Conservation (phyloP, 345 rosid genomes). For the Raphanus sativus region DNA sequence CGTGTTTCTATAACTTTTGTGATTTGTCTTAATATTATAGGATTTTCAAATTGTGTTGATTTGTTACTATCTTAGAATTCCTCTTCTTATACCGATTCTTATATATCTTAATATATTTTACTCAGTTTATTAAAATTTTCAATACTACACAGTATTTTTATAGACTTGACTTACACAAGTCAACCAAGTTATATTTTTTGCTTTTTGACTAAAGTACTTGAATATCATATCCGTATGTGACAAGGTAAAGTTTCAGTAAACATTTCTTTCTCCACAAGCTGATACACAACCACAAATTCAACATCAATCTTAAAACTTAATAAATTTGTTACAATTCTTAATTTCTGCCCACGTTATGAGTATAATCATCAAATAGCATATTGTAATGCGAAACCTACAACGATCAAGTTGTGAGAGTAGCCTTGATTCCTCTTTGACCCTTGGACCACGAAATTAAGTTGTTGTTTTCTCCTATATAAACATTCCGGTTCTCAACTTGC, state of each 20-base stretch:
- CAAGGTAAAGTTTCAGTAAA: not conserved
- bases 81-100: not conserved
- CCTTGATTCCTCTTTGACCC: not conserved
- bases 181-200: slow-evolving; percentile 1
- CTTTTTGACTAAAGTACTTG: not conserved
- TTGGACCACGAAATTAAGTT: not conserved
- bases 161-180: slow-evolving; percentile 3
- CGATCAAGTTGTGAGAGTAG: not conserved
- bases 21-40: not conserved
- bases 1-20: not conserved
- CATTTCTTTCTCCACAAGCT: not conserved
- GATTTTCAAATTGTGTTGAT: not conserved
- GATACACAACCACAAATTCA: not conserved
- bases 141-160: not conserved
- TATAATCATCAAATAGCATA: not conserved
- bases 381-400: not conserved
- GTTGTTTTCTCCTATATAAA: not conserved
- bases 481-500: slow-evolving; percentile 8
- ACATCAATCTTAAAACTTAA: not conserved
- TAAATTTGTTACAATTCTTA: not conserved
- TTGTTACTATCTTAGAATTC: not conserved
- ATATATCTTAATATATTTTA: not conserved
- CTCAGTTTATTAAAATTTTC: not conserved
- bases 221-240: not conserved
- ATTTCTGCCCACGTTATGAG: not conserved